Evolutionary conservation across 805 yeast species (phyloP).

Genomic region (Ogataea dorogensis): DNA sequence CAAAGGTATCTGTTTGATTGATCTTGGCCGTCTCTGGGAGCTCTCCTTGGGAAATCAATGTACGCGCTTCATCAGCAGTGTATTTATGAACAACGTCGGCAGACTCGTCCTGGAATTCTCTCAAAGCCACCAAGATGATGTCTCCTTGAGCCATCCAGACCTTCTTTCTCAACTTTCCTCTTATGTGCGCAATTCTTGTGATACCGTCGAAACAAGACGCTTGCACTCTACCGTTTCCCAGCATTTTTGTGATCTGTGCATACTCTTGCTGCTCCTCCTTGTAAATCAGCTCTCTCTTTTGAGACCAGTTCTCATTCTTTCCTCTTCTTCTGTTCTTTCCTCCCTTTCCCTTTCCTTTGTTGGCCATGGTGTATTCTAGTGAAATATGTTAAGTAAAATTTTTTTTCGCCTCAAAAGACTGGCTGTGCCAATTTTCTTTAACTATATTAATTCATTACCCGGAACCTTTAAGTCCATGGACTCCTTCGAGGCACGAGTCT

Average conservation of each 20-base stretch:
- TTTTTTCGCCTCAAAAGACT: conserved; percentile 6
- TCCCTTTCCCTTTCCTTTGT: conserved; percentile 50
- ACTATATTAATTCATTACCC: conserved; percentile 9
- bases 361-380: conserved; percentile 50
- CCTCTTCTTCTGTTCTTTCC: conserved; percentile 98
- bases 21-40: conserved; percentile 96
- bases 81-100: conserved; percentile 98
- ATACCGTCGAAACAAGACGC: conserved; percentile 93
- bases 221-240: conserved; percentile 96
- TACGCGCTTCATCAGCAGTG: conserved; percentile 97
- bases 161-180: conserved; percentile 99
- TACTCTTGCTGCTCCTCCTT: conserved; percentile 98
- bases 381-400: conserved; percentile 7
- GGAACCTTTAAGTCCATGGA: conserved; percentile 53
- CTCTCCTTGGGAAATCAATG: conserved; percentile 92
- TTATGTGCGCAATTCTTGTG: conserved; percentile 93
- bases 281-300: conserved; percentile 89
- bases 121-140: conserved; percentile 88
- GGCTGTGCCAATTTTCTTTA: conserved; percentile 6
- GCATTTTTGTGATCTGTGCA: conserved; percentile 97
- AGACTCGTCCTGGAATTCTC: conserved; percentile 98
- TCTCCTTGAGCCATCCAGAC: conserved; percentile 99
- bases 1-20: conserved; percentile 96
- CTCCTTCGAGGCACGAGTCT: conserved; percentile 81
- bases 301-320: conserved; percentile 87